Base-by-base conservation (phyloP, 345 rosid species). In the Theobroma cacao region DNA sequence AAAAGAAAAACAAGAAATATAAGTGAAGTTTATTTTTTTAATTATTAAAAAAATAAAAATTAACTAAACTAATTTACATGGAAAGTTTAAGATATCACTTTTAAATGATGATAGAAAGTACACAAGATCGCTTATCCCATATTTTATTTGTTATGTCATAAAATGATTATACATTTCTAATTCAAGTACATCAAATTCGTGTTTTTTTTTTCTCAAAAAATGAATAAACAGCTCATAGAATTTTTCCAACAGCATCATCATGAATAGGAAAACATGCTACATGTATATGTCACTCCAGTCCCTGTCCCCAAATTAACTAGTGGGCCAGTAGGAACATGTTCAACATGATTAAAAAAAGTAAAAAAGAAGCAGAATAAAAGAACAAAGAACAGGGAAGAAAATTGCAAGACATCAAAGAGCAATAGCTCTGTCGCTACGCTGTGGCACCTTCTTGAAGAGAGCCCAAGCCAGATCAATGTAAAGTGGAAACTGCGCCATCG, bases 381-480 rank as follows among this genome's bases (percentile, higher is more conserved):
- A 1, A 26, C 0, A 58, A 5, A 34, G 60, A n/a, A 18, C 26
- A 26, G 3, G 1, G 48, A 13, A 22, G 12, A 62, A 0, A 61
- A 9, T 28, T n/a, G n/a, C n/a, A n/a, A 15, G 34, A 68, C 12
- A 43, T 34, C 72, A 72, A 24, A 20, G 26, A 45, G 78, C 20
- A 77, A 80, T 73, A 31, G 63, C 81, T 79, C 74, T 79, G 82
- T 79, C 74, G 83, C 86, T 81, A 45, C 85, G 88, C 31, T 85
- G 86, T 0, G 89, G 93, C 33, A 90, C 86, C 62, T 81, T 85
- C 81, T 75, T 82, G 18, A 78, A 68, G 22, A 76, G 80, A 9
- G 91, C 89, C 84, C 84, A 53, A 4, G 76, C 17, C 36, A 90
- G 84, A 75, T 88, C 91, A 34, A 86, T 60, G 69, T 90, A 90